Base-by-base conservation (phyloP, 768 basidiomycete species). In the Megacollybia marginata region DNA sequence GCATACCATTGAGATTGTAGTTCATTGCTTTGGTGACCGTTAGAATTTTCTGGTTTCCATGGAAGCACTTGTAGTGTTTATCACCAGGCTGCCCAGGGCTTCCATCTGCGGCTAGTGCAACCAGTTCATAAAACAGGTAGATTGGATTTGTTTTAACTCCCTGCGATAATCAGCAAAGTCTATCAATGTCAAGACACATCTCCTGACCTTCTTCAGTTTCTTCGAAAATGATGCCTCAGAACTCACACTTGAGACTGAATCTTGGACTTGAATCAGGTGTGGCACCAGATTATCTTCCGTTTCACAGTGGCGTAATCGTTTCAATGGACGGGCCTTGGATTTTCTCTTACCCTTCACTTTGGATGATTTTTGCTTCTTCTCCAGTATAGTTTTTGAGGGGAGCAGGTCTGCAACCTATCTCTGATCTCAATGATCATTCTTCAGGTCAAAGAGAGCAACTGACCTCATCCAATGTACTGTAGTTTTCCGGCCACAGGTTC, bases 41-140 rank as follows among this genome's bases (percentile, higher is more conserved):
- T 31, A 56, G 50, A 4, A 51, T 55, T 38, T 54, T 53, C 7
- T 46, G 48, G 11, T 52, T 49, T 5, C 62, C 62, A 32, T 59
- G 59, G 18, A 19, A 49, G 47, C 59, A 65, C 38, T 55, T 50
- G 48, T 59, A 63, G 46, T 63, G 55, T 32, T 49, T 55, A 28
- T 44, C 23, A 20, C 55, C 56, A 19, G 38, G 38, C 18, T 33
- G 32, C 16, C 19, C n/a, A 5, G 40, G 12, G 1, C 32, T 44
- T 0, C 55, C 57, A 23, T 52, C 23, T 15, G 32, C 15, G 34
- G 52, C 46, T 4, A 6, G 8, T 1, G 38, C 20, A 16, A 54
- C 46, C 5, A 35, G 12, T 48, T 60, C 54, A 33, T 50, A 62
- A 44, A 47, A 56, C 23, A 40, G 36, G 35, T 57, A 57, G 6